phyloP scores from a whole-genome alignment of 352 stramenopile species.

The Phytopythium oedochilum region DNA sequence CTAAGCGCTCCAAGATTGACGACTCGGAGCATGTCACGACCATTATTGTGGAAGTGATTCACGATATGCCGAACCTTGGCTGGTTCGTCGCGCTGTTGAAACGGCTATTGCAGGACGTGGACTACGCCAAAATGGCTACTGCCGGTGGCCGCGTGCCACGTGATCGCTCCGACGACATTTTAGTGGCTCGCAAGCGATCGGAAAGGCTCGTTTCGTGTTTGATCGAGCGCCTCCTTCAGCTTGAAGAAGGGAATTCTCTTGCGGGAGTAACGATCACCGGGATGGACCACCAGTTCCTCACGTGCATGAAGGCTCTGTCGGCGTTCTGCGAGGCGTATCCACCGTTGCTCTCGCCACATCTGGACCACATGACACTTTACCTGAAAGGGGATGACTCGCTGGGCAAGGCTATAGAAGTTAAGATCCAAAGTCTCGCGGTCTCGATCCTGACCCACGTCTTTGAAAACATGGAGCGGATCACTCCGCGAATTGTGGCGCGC shows the following conservation, averaged over 20 bases:
- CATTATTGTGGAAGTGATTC: slow-evolving; percentile 77
- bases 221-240: slow-evolving; percentile 52
- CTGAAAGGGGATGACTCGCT: slow-evolving; percentile 54
- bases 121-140: slow-evolving; percentile 11
- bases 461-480: slow-evolving; percentile 37
- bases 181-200: slow-evolving; percentile 42
- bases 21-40: slow-evolving; percentile 50
- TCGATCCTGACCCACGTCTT: slow-evolving; percentile 65
- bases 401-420: slow-evolving; percentile 42
- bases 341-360: slow-evolving; percentile 42
- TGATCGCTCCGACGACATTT: slow-evolving; percentile 42
- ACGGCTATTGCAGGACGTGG: slow-evolving; percentile 38
- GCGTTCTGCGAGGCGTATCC: slow-evolving; percentile 73
- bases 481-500: slow-evolving; percentile 28
- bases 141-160: slow-evolving; percentile 17
- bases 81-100: slow-evolving; percentile 76
- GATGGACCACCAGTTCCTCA: slow-evolving; percentile 54
- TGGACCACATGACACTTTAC: slow-evolving; percentile 75
- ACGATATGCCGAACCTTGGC: slow-evolving; percentile 58
- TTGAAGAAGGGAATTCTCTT: slow-evolving; percentile 68
- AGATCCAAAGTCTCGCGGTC: slow-evolving; percentile 57
- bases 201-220: slow-evolving; percentile 65
- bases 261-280: slow-evolving; percentile 49
- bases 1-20: slow-evolving; percentile 54
- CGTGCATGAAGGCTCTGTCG: slow-evolving; percentile 72